Evolutionary conservation across 176 grass and related monocot species (phyloP).

Genomic region (Carex pumila): DNA sequence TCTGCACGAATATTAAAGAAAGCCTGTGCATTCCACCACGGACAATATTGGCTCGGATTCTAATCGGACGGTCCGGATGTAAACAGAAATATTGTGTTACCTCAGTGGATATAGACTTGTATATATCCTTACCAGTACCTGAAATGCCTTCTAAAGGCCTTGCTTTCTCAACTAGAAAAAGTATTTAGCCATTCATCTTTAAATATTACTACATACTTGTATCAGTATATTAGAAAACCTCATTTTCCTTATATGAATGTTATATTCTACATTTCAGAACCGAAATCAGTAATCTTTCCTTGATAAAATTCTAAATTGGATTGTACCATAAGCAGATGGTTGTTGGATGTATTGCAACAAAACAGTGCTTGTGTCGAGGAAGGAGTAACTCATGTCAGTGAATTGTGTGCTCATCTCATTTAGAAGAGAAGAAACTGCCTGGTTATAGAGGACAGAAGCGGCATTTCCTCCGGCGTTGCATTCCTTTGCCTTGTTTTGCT

Average conservation of each 20-base stretch:
- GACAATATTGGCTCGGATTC: no score
- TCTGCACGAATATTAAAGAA: no score
- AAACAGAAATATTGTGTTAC: no score
- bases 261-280: background rate
- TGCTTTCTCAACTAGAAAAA: background rate
- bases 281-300: no score
- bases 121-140: background rate
- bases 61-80: no score
- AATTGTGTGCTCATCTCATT: conserved; percentile 10
- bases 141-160: background rate
- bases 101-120: no score
- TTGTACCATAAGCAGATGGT: conserved; percentile 33
- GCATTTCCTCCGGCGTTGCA: conserved; percentile 48
- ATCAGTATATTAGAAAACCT: background rate
- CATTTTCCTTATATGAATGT: background rate
- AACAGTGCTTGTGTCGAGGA: conserved; percentile 23
- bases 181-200: background rate
- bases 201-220: background rate
- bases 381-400: conserved; percentile 43
- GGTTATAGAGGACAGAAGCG: conserved; percentile 38
- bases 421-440: conserved; percentile 28
- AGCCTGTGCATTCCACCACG: no score
- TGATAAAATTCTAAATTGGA: background rate
- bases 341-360: conserved; percentile 37
- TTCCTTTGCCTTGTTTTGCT: conserved; percentile 8